Evolutionary conservation across 2,329 filamentous ascomycete species (phyloP).

Genomic region (Aspergillus ochraceoroseus): DNA sequence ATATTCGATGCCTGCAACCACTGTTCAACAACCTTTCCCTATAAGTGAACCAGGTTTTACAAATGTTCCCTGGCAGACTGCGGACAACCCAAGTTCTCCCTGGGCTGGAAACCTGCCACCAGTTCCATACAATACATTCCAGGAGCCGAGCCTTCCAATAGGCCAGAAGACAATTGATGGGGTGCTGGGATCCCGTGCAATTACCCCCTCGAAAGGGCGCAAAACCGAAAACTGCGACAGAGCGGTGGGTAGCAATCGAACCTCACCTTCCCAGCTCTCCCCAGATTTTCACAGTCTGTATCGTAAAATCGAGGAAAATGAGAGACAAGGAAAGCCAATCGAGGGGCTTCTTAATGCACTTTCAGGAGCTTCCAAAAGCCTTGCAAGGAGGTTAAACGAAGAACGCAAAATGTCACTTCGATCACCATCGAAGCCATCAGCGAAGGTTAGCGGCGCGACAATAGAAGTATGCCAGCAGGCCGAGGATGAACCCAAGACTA

Average conservation of each 20-base stretch:
- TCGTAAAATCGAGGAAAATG: constrained; percentile 29
- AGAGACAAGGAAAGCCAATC: constrained; percentile 26
- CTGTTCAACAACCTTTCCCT: neutral
- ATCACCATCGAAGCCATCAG: neutral
- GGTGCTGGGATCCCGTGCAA: neutral
- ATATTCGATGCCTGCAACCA: neutral
- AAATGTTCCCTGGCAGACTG: constrained; percentile 4
- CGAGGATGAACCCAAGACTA: neutral
- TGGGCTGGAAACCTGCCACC: neutral
- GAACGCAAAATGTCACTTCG: constrained; percentile 9
- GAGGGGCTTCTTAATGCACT: constrained; percentile 30
- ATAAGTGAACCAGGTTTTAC: neutral
- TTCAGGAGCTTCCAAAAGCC: constrained; percentile 18
- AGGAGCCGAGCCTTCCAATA: too few relatives aligned
- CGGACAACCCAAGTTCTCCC: neutral
- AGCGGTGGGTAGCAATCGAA: neutral
- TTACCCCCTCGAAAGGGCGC: constrained; percentile 1
- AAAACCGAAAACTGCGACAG: neutral
- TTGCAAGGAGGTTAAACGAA: constrained; percentile 11
- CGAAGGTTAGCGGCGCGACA: constrained; percentile 1
- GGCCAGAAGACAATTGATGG: too few relatives aligned
- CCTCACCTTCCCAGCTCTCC: constrained; percentile 13
- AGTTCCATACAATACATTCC: neutral
- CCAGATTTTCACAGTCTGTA: constrained; percentile 28
- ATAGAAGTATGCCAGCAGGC: constrained; percentile 4